These are phyloP conservation scores for Hippophae gyantsensis DNA, from an alignment of 306 rosid species.

Conservation along the genomic window DNA sequence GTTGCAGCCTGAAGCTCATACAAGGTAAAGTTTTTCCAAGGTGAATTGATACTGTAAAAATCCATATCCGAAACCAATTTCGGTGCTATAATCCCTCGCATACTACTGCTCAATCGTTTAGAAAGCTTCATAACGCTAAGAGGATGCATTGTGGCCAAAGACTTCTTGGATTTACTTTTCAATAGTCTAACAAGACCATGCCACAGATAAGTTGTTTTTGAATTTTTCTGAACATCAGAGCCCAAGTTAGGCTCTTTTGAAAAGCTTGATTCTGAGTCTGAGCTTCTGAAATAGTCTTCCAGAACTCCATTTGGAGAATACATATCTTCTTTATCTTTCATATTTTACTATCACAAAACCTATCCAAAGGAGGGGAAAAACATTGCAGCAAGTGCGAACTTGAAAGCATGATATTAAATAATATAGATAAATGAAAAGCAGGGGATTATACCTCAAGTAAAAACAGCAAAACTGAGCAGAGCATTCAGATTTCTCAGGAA, in stretches of 20 bases:
- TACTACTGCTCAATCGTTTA: conserved; percentile 56
- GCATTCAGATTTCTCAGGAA: background rate
- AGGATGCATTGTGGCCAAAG: conserved; percentile 40
- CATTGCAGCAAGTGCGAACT: too few species aligned
- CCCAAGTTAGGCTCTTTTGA: conserved; percentile 38
- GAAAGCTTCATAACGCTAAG: conserved; percentile 41
- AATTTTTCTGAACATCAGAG: conserved; percentile 25
- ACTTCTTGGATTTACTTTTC: conserved; percentile 48
- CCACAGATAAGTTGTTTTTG: conserved; percentile 45
- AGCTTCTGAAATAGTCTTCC: conserved; percentile 76
- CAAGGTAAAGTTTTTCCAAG: conserved; percentile 70
- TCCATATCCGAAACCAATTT: conserved; percentile 34
- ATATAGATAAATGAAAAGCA: background rate
- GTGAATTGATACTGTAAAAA: conserved; percentile 38
- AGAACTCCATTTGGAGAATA: conserved; percentile 67
- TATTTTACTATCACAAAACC: conserved; percentile 22
- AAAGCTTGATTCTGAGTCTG: conserved; percentile 69
- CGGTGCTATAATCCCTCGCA: conserved; percentile 45
- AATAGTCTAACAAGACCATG: conserved; percentile 37
- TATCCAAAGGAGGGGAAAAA: conserved; percentile 13
- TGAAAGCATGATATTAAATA: background rate
- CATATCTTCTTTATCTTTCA: conserved; percentile 59
- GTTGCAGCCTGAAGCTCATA: conserved; percentile 67
- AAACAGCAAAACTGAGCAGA: conserved; percentile 11
- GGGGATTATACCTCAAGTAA: conserved; percentile 1